Evolutionary conservation across 345 rosid species (phyloP).

Genomic region (Arabidopsis suecica): DNA sequence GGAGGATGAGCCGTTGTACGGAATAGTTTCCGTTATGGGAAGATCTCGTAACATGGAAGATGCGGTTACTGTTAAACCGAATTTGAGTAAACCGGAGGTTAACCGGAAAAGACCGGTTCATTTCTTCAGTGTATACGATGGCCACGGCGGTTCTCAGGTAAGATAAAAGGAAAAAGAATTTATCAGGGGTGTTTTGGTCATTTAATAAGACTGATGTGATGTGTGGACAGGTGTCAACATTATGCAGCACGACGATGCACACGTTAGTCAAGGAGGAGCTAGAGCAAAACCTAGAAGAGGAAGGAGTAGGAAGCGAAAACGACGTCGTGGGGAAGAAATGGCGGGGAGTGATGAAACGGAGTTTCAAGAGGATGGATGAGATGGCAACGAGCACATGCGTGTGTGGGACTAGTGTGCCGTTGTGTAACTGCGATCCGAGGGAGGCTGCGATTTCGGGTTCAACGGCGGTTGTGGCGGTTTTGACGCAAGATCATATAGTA

Average conservation of each 20-base stretch:
- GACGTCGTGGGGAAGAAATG: conserved; percentile 34
- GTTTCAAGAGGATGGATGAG: conserved; percentile 48
- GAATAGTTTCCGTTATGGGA: conserved; percentile 62
- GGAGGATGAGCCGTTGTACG: conserved; percentile 51
- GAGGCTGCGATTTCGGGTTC: conserved; percentile 44
- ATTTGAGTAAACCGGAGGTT: conserved; percentile 56
- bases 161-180: background rate
- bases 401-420: conserved; percentile 11
- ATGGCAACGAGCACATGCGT: conserved; percentile 36
- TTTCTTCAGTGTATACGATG: conserved; percentile 84
- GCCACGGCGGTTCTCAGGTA: conserved; percentile 78
- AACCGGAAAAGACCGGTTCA: conserved; percentile 58
- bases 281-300: background rate
- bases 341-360: conserved; percentile 37
- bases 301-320: background rate
- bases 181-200: conserved; percentile 7
- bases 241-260: conserved; percentile 49
- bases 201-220: background rate
- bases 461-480: conserved; percentile 53
- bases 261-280: conserved; percentile 45
- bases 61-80: conserved; percentile 49
- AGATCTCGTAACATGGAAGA: conserved; percentile 75
- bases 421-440: conserved; percentile 28
- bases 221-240: conserved; percentile 45
- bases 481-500: conserved; percentile 47